Conservation (phyloP, 2,329 filamentous ascomycete genomes). For the Colletotrichum australisinense region DNA sequence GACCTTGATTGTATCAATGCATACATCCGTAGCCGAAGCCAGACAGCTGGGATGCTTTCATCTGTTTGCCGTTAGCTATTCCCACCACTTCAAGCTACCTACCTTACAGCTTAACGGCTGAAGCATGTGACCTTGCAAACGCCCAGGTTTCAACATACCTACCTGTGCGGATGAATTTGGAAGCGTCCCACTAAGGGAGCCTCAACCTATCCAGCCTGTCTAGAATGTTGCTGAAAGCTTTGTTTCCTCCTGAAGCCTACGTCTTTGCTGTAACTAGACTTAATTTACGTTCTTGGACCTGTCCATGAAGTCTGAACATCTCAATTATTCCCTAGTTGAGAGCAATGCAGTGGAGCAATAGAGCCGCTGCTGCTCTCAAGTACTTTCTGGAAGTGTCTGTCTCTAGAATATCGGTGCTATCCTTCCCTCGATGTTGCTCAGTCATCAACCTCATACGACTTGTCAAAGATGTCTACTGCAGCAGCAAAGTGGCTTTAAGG, state of each 20-base stretch:
- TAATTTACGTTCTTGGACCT: too few species aligned
- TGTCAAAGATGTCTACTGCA: too few species aligned
- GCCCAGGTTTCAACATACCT: neutral
- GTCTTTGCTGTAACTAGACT: too few species aligned
- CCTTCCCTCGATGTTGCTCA: too few species aligned
- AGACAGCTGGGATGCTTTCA: neutral
- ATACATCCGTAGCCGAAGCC: neutral
- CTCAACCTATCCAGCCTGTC: neutral
- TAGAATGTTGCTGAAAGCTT: neutral
- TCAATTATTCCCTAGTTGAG: too few species aligned
- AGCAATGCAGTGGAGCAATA: accelerated
- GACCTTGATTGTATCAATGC: neutral
- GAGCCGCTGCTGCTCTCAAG: too few species aligned
- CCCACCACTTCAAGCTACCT: neutral
- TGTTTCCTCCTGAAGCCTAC: too few species aligned
- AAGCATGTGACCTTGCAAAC: neutral
- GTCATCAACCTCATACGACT: too few species aligned
- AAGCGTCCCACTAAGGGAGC: neutral
- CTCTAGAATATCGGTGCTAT: too few species aligned
- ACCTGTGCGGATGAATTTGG: neutral
- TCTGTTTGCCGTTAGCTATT: neutral
- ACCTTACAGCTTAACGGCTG: neutral
- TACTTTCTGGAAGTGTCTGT: too few species aligned
- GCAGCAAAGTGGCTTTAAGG: too few species aligned
- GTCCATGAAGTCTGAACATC: too few species aligned